Percentiles rank a stretch among this genome's conserved stretches.
These are phyloP conservation scores for Podospora pseudopauciseta DNA, from an alignment of 495 filamentous ascomycete genomes.

Conservation along the genomic window DNA sequence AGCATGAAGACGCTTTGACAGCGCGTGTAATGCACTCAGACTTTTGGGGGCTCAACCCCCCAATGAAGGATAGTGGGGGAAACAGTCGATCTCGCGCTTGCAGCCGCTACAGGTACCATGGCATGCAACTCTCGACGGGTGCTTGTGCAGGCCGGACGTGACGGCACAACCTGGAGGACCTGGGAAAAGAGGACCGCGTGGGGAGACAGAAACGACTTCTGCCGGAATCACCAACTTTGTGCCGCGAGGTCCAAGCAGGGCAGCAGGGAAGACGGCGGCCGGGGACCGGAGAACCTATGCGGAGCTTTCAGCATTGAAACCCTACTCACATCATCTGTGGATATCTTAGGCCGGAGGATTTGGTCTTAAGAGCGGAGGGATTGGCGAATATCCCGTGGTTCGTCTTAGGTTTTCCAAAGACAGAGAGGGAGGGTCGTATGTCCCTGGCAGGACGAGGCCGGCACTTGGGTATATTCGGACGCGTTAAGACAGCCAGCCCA, in stretches of 20 bases:
- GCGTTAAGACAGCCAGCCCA: slow-evolving; percentile 21
- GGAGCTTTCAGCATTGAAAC: background rate
- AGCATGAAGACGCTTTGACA: slow-evolving; percentile 26
- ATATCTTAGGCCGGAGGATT: background rate
- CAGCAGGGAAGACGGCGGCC: background rate
- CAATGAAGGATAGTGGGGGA: slow-evolving; percentile 10
- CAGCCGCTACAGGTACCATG: slow-evolving; percentile 26
- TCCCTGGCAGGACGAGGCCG: slow-evolving; percentile 24
- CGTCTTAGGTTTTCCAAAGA: background rate
- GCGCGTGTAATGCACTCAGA: slow-evolving; percentile 22
- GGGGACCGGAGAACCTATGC: background rate
- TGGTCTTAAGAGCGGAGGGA: background rate
- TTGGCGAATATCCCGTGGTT: background rate
- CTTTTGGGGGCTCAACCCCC: slow-evolving; percentile 10
- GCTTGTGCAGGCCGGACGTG: slow-evolving; percentile 10
- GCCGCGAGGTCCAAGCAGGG: background rate
- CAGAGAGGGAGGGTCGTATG: background rate
- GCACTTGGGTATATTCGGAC: slow-evolving; percentile 32
- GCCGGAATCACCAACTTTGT: background rate
- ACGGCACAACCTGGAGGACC: background rate
- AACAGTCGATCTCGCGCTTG: slow-evolving; percentile 32
- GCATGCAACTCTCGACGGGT: slow-evolving; percentile 7
- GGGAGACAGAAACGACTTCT: slow-evolving; percentile 6
- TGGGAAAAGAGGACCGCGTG: background rate
- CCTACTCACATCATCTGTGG: too few species aligned